A percentile compares a stretch with the other conserved stretches of the same genome.
phyloP scores from a whole-genome alignment of 1,284 basidiomycete species.

The Ganoderma boninense region DNA sequence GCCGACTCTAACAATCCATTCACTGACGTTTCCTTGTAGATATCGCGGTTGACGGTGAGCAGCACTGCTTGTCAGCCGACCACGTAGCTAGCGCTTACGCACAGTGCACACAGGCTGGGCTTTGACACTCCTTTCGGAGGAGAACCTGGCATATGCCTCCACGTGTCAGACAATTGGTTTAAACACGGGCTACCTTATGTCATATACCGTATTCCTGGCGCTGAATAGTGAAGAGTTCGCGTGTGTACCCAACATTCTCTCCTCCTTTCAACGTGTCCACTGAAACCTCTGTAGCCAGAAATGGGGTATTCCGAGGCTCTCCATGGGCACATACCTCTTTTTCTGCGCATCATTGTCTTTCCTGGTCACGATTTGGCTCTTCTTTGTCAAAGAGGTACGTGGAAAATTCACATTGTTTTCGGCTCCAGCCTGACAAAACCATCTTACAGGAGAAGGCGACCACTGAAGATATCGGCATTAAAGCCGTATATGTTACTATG shows the following conservation, averaged over 20 bases:
- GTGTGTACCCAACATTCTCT: conserved; percentile 52
- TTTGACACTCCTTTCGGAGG: conserved; percentile 93
- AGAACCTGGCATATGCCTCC: conserved; percentile 95
- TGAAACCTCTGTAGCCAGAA: conserved; percentile 56
- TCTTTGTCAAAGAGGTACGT: conserved; percentile 90
- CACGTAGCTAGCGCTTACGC: not conserved
- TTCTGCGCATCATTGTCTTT: conserved; percentile 90
- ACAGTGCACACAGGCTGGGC: conserved; percentile 86
- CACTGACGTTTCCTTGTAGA: conserved; percentile 57
- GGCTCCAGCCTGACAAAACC: conserved; percentile 1
- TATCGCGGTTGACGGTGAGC: conserved; percentile 93
- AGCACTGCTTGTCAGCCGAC: not conserved
- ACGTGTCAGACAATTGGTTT: conserved; percentile 98
- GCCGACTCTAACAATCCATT: too few relatives aligned
- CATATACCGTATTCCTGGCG: conserved; percentile 97
- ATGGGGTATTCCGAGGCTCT: conserved; percentile 89
- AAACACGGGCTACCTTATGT: conserved; percentile 95
- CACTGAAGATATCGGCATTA: conserved; percentile 89
- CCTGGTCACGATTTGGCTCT: conserved; percentile 87
- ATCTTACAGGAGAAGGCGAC: conserved; percentile 72
- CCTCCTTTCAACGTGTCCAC: not conserved
- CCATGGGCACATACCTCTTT: conserved; percentile 84
- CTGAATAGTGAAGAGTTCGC: conserved; percentile 95
- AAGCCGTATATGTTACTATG: conserved; percentile 92
- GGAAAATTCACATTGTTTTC: not conserved